Base-by-base conservation (phyloP, 2,329 filamentous ascomycete genomes). In the Cladorrhinum sp. region DNA sequence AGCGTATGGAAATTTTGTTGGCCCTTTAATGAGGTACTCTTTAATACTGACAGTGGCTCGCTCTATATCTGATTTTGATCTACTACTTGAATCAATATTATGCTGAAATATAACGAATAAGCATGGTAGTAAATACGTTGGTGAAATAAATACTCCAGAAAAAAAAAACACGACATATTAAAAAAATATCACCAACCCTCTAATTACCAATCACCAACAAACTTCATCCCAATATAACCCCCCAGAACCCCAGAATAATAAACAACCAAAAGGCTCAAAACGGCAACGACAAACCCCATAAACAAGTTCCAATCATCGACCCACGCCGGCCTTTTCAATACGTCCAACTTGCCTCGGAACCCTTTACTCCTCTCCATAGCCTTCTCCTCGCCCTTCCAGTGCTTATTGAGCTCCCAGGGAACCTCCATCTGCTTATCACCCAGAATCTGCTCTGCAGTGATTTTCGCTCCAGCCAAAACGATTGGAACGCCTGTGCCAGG, bases 401-500 rank as follows among this genome's bases (percentile, higher is more conserved):
- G 5, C 23, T 14, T 28, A 9, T 48, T 26, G n/a, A 21, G 39
- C 48, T 20, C 23, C 53, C 58, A 61, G 20, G 61, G 58, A 24
- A 63, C 53, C 16, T 50, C 46, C 48, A 64, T 61, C 3, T 50
- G 24, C 21, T 59, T 53, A 8, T 65, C 63, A 8, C 23, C 53
- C 20, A 65, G 50, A 7, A 65, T 63, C 62, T 80, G 76, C 66
- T 79, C 77, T 1, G 74, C 67, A 10, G 77, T 79, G 60, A 91
- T 79, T 71, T 86, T 88, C 8, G 86, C 84, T 0, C 89, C 88
- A 0, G 88, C 88, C 9, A 91, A 75, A 24, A 87, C 86, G 59
- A 92, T 89, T 2, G 89, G 89, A 20, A 92, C 89, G 0, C 89
- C 89, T 0, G 89, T 91, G 1, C 89, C 89, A 0, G 89, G 89